A percentile compares a stretch with the other conserved stretches of the same genome.
Evolutionary conservation across 164 flowering plant genomes (phyloP).

Genomic region (Piper longum): DNA sequence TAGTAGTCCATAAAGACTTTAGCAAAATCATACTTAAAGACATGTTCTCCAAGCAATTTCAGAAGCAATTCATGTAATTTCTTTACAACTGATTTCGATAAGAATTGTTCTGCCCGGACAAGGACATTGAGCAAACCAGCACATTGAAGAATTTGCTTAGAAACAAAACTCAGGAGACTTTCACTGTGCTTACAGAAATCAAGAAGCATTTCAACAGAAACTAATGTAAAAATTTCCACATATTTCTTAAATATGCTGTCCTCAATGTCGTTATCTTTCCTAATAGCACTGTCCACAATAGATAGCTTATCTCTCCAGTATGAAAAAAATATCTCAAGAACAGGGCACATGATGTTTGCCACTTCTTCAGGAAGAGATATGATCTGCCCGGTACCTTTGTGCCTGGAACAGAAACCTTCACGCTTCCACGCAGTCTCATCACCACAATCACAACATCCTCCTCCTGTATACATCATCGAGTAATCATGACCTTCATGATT

Average conservation of each 20-base stretch:
- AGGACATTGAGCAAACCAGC: slow-evolving; percentile 58
- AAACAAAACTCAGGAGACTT: slow-evolving; percentile 80
- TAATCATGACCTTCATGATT: slow-evolving; percentile 84
- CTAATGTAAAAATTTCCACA: slow-evolving; percentile 43
- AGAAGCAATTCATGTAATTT: slow-evolving; percentile 77
- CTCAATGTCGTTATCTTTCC: slow-evolving; percentile 13
- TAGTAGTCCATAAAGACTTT: slow-evolving; percentile 61
- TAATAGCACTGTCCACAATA: slow-evolving; percentile 16
- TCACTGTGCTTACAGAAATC: slow-evolving; percentile 77
- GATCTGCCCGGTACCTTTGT: slow-evolving; percentile 87
- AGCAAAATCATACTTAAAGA: slow-evolving; percentile 82
- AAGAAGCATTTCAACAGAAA: slow-evolving; percentile 65
- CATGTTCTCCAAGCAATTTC: slow-evolving; percentile 80
- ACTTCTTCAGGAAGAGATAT: slow-evolving; percentile 57
- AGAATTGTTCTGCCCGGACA: slow-evolving; percentile 63
- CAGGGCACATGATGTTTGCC: slow-evolving; percentile 55
- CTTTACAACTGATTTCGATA: slow-evolving; percentile 24
- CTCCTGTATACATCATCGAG: slow-evolving; percentile 69
- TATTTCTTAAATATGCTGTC: slow-evolving; percentile 9
- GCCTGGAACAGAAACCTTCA: slow-evolving; percentile 89
- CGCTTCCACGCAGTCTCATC: slow-evolving; percentile 97
- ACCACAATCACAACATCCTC: slow-evolving; percentile 99
- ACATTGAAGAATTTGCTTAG: slow-evolving; percentile 32
- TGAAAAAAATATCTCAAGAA: slow-evolving; percentile 45
- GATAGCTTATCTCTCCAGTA: slow-evolving; percentile 53